Evolutionary conservation across 1,139 yeast species (phyloP).

Genomic region (Yarrowia galli): DNA sequence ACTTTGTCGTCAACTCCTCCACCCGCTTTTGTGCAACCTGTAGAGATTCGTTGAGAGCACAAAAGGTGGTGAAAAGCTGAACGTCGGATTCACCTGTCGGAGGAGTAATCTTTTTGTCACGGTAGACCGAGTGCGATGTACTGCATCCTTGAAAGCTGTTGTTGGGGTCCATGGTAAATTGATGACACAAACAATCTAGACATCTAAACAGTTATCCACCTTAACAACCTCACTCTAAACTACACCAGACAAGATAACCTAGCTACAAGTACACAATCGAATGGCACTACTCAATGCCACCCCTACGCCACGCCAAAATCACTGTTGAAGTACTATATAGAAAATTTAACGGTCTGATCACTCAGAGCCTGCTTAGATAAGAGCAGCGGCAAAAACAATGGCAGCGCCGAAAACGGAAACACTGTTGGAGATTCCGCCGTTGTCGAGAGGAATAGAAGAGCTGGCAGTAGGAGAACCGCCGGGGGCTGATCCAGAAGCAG

Average conservation of each 20-base stretch:
- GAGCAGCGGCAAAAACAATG: neutral
- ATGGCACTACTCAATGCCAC: too few species aligned
- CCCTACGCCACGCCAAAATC: too few species aligned
- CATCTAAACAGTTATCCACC: too few species aligned
- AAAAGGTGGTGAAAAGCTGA: neutral
- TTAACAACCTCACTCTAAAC: neutral
- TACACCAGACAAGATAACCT: too few species aligned
- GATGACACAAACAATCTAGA: neutral
- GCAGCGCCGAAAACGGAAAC: neutral
- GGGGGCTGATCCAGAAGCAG: neutral
- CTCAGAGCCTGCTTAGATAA: neutral
- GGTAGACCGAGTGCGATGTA: neutral
- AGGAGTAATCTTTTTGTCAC: neutral
- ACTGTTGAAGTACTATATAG: neutral
- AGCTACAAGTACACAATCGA: too few species aligned
- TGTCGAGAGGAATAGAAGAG: neutral
- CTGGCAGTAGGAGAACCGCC: neutral
- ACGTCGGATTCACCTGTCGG: neutral
- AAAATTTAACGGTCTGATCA: neutral
- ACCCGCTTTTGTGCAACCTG: neutral
- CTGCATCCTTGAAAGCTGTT: neutral
- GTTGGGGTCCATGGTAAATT: neutral
- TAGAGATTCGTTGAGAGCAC: neutral
- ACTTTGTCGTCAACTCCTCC: neutral
- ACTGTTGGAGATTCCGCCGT: neutral